phyloP scores from a whole-genome alignment of 257 asterid genomes.

The Eustoma russellianum region DNA sequence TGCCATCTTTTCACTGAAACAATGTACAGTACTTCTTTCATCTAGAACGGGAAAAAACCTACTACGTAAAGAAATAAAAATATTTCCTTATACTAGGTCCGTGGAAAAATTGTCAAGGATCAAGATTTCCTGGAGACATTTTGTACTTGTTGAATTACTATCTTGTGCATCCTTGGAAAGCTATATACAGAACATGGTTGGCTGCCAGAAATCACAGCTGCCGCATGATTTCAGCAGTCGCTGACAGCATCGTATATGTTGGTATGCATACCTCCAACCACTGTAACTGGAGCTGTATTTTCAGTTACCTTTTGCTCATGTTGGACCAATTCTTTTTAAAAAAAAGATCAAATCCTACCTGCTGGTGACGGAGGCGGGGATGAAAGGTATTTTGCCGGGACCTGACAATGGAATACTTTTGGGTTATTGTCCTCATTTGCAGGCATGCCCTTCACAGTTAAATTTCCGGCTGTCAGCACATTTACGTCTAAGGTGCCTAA shows the following conservation, averaged over 20 bases:
- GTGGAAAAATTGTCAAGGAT: no score
- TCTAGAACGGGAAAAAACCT: no score
- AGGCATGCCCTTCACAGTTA: slow-evolving; percentile 17
- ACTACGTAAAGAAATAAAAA: no score
- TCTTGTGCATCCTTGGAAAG: no score
- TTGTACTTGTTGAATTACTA: no score
- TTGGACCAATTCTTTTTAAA: not conserved
- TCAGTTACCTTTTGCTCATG: no score
- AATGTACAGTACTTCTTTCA: no score
- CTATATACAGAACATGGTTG: no score
- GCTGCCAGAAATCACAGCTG: slow-evolving; percentile 6
- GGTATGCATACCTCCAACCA: not conserved
- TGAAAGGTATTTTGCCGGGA: slow-evolving; percentile 46
- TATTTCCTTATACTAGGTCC: no score
- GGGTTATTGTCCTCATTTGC: slow-evolving; percentile 17
- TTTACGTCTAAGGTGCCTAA: slow-evolving; percentile 31
- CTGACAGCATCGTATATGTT: not conserved
- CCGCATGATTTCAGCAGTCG: slow-evolving; percentile 1
- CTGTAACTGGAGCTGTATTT: not conserved
- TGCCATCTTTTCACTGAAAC: no score
- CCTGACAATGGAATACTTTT: slow-evolving; percentile 24
- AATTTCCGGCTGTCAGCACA: slow-evolving; percentile 14
- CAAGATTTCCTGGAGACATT: no score
- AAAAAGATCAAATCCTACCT: slow-evolving; percentile 55
- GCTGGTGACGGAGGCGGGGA: slow-evolving; percentile 86